Percentiles rank a stretch among this genome's conserved stretches.
Evolutionary conservation across 257 asterid species (phyloP).

Genomic region (Fraxinus anomala): DNA sequence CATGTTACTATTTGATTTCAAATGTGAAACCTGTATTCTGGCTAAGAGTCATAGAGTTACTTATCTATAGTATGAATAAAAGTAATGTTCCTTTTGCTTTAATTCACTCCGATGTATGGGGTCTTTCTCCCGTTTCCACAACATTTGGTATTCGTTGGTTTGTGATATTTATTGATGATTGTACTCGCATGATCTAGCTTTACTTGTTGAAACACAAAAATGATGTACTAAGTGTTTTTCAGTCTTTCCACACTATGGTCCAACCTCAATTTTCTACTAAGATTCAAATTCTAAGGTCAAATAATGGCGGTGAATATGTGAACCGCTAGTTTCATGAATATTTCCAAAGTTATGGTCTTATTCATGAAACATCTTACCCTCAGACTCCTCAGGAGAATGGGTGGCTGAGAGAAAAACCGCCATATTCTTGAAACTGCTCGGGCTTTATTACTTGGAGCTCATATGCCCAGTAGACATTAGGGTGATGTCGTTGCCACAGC

Average conservation of each 20-base stretch:
- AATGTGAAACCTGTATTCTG: not conserved
- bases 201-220: not conserved
- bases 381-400: not conserved
- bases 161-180: not conserved
- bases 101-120: not conserved
- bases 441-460: no score
- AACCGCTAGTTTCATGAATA: not conserved
- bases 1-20: not conserved
- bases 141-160: not conserved
- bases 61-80: not conserved
- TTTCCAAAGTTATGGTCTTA: not conserved
- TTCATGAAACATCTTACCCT: not conserved
- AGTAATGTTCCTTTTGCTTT: not conserved
- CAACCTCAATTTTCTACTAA: not conserved
- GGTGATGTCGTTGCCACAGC: no score
- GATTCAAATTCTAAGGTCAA: not conserved
- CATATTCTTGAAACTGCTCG: not conserved
- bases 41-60: slow-evolving; percentile 5
- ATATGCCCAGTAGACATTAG: no score
- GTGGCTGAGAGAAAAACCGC: no score
- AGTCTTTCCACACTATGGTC: not conserved
- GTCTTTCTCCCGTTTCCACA: not conserved
- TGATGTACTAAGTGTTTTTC: not conserved
- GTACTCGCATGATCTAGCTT: not conserved
- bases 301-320: not conserved